Base-by-base conservation (phyloP, 257 asterid genomes). In the Handroanthus guayacan region DNA sequence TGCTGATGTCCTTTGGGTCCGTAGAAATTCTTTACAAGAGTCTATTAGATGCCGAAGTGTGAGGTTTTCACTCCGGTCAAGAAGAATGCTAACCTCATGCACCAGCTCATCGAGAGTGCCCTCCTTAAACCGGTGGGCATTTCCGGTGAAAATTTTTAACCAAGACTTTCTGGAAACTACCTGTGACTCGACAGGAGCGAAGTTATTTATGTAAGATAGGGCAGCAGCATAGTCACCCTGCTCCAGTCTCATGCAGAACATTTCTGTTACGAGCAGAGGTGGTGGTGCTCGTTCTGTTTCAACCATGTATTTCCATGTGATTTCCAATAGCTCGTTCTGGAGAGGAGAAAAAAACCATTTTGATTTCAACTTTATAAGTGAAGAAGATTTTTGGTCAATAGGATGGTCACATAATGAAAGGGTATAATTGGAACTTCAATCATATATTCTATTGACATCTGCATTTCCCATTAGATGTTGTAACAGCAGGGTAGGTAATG, bases 291-390 rank as follows among this genome's bases (percentile, higher is more conserved):
- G 89, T 62, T 80, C 82, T 1, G 83, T 82, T 51, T 70, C 82
- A 34, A 83, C 80, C 85, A 95, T 85, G 80, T 89, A 88, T 80
- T 83, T 80, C 99, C 99, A 92, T 34, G 96, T 87, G 76, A 70
- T 83, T 70, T 91, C 95, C 88, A 95, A 71, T 57, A 89, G 71
- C 68, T 77, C 82, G 31, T 60, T 88, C 99, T 95, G 79, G 54
- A 25, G 31, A 52, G 74, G 60, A 72, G 20, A n/a, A 73, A 67
- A 20, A 6, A n/a, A 41, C 16, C 44, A 39, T 41, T 10, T 25
- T 39, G n/a, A 37, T 65, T 44, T 38, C 5, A 38, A 41, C 71
- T 36, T 25, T 25, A 25, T 25, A 25, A 25, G 31, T 25, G 0
- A 25, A 25, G 31, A 25, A 25, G 31, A 25, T 25, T 25, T 25